These are phyloP conservation scores for Penicillium ochrochloron DNA, from an alignment of 495 filamentous ascomycete genomes.

Conservation along the genomic window DNA sequence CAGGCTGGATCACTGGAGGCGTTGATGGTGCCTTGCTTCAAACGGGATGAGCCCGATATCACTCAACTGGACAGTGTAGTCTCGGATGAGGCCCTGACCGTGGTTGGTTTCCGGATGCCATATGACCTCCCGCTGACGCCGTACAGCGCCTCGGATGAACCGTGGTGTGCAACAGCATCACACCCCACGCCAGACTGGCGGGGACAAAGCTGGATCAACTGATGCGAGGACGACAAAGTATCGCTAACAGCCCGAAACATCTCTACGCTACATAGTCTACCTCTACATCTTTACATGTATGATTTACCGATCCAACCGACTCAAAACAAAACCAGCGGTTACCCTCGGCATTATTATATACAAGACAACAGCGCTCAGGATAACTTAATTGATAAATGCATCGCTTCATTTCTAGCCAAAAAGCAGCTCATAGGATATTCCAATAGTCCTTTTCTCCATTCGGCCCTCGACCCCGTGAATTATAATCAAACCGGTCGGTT, in stretches of 20 bases:
- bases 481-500: not conserved
- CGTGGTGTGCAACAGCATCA: constrained; percentile 75
- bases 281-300: not conserved
- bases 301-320: not conserved
- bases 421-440: constrained; percentile 15
- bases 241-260: not conserved
- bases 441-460: not conserved
- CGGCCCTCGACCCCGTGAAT: not conserved
- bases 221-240: not conserved
- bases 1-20: constrained; percentile 24
- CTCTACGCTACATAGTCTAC: not conserved
- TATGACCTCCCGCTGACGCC: constrained; percentile 77
- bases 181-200: constrained; percentile 71
- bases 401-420: constrained; percentile 24
- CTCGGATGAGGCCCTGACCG: constrained; percentile 11
- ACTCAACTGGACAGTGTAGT: constrained; percentile 8
- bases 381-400: constrained; percentile 19
- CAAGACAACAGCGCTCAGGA: constrained; percentile 12
- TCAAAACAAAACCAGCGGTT: constrained; percentile 6
- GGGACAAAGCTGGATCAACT: constrained; percentile 58
- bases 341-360: constrained; percentile 18
- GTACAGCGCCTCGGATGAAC: constrained; percentile 66
- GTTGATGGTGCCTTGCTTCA: constrained; percentile 73
- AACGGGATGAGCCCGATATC: constrained; percentile 54
- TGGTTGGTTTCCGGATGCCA: constrained; percentile 76